A percentile compares a stretch with the other conserved stretches of the same genome.
Evolutionary conservation across 1,139 yeast species (phyloP).

Genomic region (Candida glucosophila): DNA sequence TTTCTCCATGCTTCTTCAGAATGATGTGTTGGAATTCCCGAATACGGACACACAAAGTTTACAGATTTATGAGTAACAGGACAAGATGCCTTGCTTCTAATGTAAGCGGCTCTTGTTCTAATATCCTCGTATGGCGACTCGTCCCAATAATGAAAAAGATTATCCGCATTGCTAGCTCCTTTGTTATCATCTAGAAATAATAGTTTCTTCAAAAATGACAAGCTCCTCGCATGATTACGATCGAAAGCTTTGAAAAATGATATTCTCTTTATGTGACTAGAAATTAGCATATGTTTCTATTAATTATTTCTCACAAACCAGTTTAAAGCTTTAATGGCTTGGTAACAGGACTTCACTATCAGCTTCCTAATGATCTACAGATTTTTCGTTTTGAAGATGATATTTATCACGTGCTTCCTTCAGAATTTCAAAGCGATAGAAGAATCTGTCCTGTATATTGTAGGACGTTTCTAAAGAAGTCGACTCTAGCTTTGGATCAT

Average conservation of each 20-base stretch:
- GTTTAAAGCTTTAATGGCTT: too few relatives aligned
- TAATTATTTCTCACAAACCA: too few relatives aligned
- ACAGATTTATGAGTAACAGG: conserved; percentile 83
- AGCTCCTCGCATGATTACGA: conserved; percentile 11
- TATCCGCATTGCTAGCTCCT: conserved; percentile 10
- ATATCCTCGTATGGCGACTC: conserved; percentile 83
- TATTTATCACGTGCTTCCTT: too few relatives aligned
- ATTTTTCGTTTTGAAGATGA: too few relatives aligned
- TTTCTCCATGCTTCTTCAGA: conserved; percentile 81
- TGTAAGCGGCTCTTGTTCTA: conserved; percentile 85
- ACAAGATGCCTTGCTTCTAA: conserved; percentile 80
- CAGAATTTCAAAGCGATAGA: too few relatives aligned
- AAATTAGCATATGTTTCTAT: too few relatives aligned
- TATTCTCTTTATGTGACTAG: too few relatives aligned
- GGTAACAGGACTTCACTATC: too few relatives aligned
- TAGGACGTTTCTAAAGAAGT: too few relatives aligned
- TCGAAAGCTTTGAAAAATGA: not conserved
- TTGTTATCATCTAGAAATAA: conserved; percentile 25
- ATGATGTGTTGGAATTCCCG: conserved; percentile 96
- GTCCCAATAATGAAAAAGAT: conserved; percentile 51
- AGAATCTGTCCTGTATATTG: too few relatives aligned
- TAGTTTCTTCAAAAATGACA: conserved; percentile 32
- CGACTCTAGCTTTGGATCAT: too few relatives aligned
- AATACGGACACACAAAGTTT: conserved; percentile 79
- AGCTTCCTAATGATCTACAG: too few relatives aligned